Evolutionary conservation across 805 yeast genomes (phyloP).

Genomic region (Candida cerambycidarum): DNA sequence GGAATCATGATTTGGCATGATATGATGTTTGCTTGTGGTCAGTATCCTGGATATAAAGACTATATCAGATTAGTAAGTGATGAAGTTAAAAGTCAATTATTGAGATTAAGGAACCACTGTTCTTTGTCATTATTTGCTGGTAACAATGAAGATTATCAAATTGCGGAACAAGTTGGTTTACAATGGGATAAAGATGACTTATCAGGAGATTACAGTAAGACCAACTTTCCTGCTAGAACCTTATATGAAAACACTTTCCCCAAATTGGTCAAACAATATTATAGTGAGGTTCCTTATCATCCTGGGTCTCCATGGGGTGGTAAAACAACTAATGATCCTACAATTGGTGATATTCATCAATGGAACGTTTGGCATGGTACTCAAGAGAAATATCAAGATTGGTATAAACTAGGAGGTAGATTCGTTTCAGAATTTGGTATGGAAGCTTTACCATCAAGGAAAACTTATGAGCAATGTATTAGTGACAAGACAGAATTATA

Average conservation of each 20-base stretch:
- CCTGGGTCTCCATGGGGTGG: constrained; percentile 55
- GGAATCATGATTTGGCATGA: constrained; percentile 56
- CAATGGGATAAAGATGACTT: constrained; percentile 26
- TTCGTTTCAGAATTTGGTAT: constrained; percentile 57
- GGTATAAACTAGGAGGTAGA: constrained; percentile 47
- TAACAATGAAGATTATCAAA: constrained; percentile 49
- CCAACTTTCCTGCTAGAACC: constrained; percentile 43
- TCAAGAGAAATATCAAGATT: constrained; percentile 46
- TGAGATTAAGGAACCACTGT: constrained; percentile 41
- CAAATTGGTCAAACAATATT: constrained; percentile 22
- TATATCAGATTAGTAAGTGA: constrained; percentile 33
- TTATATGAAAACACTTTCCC: constrained; percentile 44
- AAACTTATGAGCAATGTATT: constrained; percentile 37
- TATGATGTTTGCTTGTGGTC: constrained; percentile 59
- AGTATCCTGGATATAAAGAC: constrained; percentile 44
- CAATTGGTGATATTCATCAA: constrained; percentile 51
- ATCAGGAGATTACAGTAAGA: constrained; percentile 28
- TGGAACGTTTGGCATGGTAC: constrained; percentile 60
- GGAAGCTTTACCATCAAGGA: constrained; percentile 43
- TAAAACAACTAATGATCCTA: constrained; percentile 20
- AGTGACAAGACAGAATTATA: constrained; percentile 37
- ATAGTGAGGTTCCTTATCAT: constrained; percentile 36
- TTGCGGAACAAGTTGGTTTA: constrained; percentile 37
- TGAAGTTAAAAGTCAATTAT: constrained; percentile 42
- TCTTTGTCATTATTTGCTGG: constrained; percentile 43